Evolutionary conservation across 192 early-diverging fungal genomes (phyloP).

Genomic region (Entomortierella lignicola): DNA sequence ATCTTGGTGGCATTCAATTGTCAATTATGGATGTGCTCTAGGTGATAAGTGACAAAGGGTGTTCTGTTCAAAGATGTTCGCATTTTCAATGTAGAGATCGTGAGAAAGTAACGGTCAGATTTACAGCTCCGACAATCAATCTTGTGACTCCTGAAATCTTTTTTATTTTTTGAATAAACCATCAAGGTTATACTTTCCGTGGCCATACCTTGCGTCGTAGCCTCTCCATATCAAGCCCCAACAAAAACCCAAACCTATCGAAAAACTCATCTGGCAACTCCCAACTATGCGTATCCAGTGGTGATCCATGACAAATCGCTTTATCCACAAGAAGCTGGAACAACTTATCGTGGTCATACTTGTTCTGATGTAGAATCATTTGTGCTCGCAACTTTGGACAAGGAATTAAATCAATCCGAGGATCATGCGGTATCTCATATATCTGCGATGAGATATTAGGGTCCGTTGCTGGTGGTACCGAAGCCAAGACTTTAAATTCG

Average conservation of each 20-base stretch:
- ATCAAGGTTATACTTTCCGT: not conserved
- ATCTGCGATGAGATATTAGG: conserved; percentile 36
- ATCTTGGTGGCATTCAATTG: too few relatives aligned
- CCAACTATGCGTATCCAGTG: conserved; percentile 38
- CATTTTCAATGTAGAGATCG: not conserved
- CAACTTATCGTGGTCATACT: conserved; percentile 44
- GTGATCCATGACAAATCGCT: conserved; percentile 54
- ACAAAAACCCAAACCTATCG: conserved; percentile 36
- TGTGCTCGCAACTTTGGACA: conserved; percentile 52
- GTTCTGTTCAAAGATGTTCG: too few relatives aligned
- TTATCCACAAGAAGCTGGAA: conserved; percentile 35
- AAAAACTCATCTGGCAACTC: conserved; percentile 54
- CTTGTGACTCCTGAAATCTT: not conserved
- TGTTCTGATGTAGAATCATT: conserved; percentile 54
- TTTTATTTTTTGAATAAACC: not conserved
- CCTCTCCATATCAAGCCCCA: conserved; percentile 35
- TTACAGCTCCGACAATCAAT: not conserved
- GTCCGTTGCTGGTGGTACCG: conserved; percentile 11
- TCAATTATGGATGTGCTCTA: too few relatives aligned
- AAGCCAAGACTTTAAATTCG: conserved; percentile 15
- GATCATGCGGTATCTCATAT: conserved; percentile 48
- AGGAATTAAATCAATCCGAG: conserved; percentile 48
- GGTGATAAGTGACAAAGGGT: too few relatives aligned
- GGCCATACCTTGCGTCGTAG: conserved; percentile 38
- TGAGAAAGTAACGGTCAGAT: conserved; percentile 2